Percentiles rank a stretch among this genome's conserved stretches.
Evolutionary conservation across 257 asterid genomes (phyloP).

Genomic region (Przewalskia tangutica): DNA sequence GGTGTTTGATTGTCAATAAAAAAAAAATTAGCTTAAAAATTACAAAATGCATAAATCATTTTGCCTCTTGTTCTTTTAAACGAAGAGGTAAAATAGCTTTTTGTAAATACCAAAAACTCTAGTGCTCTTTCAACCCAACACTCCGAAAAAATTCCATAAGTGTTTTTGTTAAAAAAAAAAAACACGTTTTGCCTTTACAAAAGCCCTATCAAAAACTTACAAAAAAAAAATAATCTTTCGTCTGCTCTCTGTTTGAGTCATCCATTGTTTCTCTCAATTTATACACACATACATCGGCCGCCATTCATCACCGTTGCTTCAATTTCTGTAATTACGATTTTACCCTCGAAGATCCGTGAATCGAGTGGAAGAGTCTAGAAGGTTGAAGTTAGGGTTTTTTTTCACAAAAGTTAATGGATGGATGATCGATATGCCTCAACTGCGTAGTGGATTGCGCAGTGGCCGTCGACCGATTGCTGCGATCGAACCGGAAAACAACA

Average conservation of each 20-base stretch:
- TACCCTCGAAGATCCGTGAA: neutral
- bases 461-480: slow-evolving; percentile 20
- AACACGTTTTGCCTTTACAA: too few species aligned
- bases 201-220: too few species aligned
- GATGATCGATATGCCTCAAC: slow-evolving; percentile 42
- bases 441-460: slow-evolving; percentile 42
- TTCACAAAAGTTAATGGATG: neutral
- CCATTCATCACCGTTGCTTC: too few species aligned
- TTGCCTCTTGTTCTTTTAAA: too few species aligned
- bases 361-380: neutral
- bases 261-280: neutral
- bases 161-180: too few species aligned
- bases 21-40: too few species aligned
- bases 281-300: neutral
- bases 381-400: slow-evolving; percentile 1
- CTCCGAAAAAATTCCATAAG: too few species aligned
- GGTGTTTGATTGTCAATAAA: too few species aligned
- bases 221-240: neutral
- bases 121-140: too few species aligned
- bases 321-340: neutral
- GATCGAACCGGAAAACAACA: neutral
- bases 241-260: neutral
- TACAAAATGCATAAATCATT: too few species aligned
- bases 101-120: too few species aligned
- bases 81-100: too few species aligned